These are phyloP conservation scores for Spencermartinsiella europaea DNA, from an alignment of 805 yeast species.

Conservation along the genomic window DNA sequence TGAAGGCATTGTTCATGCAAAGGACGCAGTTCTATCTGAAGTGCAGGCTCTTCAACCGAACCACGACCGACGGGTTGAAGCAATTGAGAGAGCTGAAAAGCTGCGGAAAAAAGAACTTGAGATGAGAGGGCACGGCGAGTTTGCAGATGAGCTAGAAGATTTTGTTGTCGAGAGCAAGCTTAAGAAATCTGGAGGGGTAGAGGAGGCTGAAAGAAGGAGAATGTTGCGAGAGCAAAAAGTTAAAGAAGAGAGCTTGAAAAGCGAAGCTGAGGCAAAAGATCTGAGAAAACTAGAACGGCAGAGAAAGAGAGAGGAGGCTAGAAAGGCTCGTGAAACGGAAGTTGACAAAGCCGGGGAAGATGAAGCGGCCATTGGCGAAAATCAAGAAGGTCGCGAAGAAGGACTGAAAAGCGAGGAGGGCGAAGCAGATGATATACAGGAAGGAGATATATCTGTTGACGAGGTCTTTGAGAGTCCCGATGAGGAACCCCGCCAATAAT, in stretches of 20 bases:
- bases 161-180: constrained; percentile 76
- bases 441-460: not conserved
- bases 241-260: constrained; percentile 39
- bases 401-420: not conserved
- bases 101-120: constrained; percentile 67
- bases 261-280: constrained; percentile 25
- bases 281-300: constrained; percentile 13
- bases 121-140: constrained; percentile 46
- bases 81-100: constrained; percentile 82
- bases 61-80: constrained; percentile 80
- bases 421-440: not conserved
- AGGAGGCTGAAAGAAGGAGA: constrained; percentile 72
- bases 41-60: constrained; percentile 77
- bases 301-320: constrained; percentile 12
- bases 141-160: constrained; percentile 78
- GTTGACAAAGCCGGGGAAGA: constrained; percentile 10
- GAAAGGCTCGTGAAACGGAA: constrained; percentile 16
- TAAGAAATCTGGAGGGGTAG: constrained; percentile 83
- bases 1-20: constrained; percentile 25
- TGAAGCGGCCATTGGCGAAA: not conserved
- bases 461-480: not conserved
- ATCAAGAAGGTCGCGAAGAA: not conserved
- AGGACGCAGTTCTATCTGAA: constrained; percentile 72
- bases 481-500: not conserved
- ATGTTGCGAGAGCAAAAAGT: constrained; percentile 65